Conservation (phyloP, 768 basidiomycete genomes). For the Naganishia kalamii region DNA sequence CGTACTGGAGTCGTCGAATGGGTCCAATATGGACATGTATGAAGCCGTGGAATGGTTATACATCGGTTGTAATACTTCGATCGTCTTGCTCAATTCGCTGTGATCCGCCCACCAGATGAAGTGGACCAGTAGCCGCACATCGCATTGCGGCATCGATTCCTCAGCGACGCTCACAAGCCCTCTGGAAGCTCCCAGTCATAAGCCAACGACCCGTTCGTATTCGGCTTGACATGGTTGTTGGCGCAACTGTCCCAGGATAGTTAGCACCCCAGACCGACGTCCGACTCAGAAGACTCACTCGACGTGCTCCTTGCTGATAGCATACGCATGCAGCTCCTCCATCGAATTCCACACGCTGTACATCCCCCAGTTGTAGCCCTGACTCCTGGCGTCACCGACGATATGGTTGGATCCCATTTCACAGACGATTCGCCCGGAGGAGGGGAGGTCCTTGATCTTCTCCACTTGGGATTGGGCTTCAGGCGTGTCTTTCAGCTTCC, state of each 20-base stretch:
- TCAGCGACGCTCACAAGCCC: not conserved
- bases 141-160: not conserved
- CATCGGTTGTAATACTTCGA: no score
- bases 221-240: slow-evolving; percentile 19
- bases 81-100: no score
- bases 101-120: no score
- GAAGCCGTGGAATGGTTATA: no score
- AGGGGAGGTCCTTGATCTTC: slow-evolving; percentile 3
- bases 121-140: no score
- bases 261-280: not conserved
- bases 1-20: no score
- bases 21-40: no score
- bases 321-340: slow-evolving; percentile 18
- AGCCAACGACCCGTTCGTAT: slow-evolving; percentile 8
- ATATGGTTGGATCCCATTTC: slow-evolving; percentile 1
- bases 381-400: not conserved
- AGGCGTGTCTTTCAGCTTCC: slow-evolving; percentile 17
- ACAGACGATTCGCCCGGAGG: slow-evolving; percentile 8
- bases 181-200: slow-evolving; percentile 21
- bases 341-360: slow-evolving; percentile 17
- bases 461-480: slow-evolving; percentile 10
- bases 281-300: slow-evolving; percentile 4
- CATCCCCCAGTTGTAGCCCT: slow-evolving; percentile 22
- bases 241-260: slow-evolving; percentile 3
- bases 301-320: slow-evolving; percentile 21